These are phyloP conservation scores for Pythium pectinolyticum DNA, from an alignment of 352 stramenopile genomes.

Conservation along the genomic window DNA sequence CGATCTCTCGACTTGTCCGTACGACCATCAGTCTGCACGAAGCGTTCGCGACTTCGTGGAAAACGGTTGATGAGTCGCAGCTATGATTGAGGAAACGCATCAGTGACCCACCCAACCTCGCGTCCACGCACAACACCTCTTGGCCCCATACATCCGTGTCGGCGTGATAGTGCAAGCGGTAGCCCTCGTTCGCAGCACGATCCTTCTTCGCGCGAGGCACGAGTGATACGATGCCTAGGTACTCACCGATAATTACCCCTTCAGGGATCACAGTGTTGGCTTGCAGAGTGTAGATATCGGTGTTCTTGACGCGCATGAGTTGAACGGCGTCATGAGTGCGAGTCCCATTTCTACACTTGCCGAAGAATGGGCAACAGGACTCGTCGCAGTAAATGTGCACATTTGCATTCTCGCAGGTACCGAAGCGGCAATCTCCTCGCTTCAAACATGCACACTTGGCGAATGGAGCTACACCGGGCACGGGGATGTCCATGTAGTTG, in stretches of 20 bases:
- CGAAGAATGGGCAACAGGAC: neutral
- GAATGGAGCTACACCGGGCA: neutral
- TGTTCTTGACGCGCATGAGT: constrained; percentile 7
- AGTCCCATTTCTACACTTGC: neutral
- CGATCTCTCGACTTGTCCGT: neutral
- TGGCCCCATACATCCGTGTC: neutral
- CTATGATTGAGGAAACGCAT: neutral
- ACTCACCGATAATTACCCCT: neutral
- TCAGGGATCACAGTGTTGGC: neutral
- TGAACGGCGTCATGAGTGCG: neutral
- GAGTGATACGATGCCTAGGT: neutral
- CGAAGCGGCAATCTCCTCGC: neutral
- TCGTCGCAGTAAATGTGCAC: constrained; percentile 1
- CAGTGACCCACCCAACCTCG: neutral
- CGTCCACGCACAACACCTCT: neutral
- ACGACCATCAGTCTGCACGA: neutral
- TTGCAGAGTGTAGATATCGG: neutral
- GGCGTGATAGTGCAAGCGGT: constrained; percentile 7
- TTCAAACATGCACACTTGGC: neutral
- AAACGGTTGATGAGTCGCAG: neutral
- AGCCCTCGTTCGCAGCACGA: neutral
- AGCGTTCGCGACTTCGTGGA: neutral
- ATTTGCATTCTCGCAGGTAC: neutral
- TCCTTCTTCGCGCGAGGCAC: neutral
- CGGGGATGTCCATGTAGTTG: constrained; percentile 2